Conservation (phyloP, 306 rosid species). For the Cucurbita maxima region DNA sequence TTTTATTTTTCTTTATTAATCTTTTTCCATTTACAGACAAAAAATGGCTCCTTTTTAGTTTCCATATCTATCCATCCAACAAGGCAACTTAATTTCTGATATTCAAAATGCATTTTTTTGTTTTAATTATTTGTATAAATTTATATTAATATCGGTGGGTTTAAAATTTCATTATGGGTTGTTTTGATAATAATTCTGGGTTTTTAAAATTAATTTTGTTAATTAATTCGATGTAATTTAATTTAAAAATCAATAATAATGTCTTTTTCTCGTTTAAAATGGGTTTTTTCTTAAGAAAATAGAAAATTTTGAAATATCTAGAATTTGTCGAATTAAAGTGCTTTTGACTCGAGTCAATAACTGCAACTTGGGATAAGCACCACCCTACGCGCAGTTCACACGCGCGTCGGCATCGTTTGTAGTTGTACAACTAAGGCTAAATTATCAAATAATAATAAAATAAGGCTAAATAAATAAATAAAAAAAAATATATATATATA, state of each 20-base stretch:
- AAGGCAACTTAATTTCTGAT: conserved; percentile 3
- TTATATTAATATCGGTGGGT: background rate
- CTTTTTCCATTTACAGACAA: conserved; percentile 19
- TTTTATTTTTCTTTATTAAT: background rate
- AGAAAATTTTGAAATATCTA: background rate
- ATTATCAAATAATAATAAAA: no score
- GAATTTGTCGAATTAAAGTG: background rate
- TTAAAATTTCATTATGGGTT: no score
- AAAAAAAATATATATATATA: no score
- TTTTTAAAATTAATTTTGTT: background rate
- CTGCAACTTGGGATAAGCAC: background rate
- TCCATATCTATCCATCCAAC: conserved; percentile 48
- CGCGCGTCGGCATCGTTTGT: background rate
- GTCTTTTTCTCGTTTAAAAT: no score
- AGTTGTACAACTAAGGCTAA: background rate
- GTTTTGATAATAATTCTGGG: no score
- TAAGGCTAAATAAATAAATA: no score
- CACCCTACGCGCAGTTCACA: background rate
- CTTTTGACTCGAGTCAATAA: background rate
- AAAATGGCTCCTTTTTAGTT: background rate
- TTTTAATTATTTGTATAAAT: background rate
- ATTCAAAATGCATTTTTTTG: background rate
- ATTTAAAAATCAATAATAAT: no score
- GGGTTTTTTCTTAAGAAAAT: background rate
- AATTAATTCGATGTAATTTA: background rate